A percentile compares a stretch with the other conserved stretches of the same genome.
These are phyloP conservation scores for Pseudogymnoascus sp. DNA, from an alignment of 2,329 filamentous ascomycete genomes.

Conservation along the genomic window DNA sequence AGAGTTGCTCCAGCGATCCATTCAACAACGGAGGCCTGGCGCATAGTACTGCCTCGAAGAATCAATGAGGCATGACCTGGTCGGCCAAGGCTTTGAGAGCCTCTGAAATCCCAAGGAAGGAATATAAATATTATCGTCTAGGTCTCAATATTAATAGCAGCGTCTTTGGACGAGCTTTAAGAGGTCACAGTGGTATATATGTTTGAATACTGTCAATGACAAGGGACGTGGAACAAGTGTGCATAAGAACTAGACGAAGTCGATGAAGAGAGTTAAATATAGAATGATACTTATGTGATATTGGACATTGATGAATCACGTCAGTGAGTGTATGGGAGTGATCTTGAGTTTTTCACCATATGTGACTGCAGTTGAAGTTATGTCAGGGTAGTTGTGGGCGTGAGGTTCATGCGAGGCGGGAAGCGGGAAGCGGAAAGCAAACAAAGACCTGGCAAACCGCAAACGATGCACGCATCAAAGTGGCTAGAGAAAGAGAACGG, in stretches of 20 bases:
- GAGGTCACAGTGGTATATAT: not conserved
- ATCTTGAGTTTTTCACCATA: not conserved
- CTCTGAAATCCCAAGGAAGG: not conserved
- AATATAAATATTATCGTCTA: not conserved
- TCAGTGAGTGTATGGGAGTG: not conserved
- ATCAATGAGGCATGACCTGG: not conserved
- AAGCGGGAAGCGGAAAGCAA: no score
- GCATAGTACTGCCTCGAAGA: not conserved
- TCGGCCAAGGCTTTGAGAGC: not conserved
- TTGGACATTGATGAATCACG: not conserved
- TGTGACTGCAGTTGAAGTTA: not conserved
- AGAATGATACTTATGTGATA: not conserved
- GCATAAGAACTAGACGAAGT: not conserved
- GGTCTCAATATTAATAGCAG: not conserved
- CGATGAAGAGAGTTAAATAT: not conserved
- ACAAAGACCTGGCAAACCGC: not conserved
- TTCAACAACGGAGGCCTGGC: not conserved
- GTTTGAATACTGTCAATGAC: not conserved
- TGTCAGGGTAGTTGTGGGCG: not conserved
- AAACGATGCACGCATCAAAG: not conserved
- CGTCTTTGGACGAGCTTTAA: not conserved
- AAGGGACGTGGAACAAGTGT: not conserved
- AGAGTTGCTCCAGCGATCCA: not conserved
- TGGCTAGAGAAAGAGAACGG: not conserved
- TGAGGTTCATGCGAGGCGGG: not conserved